Conservation (phyloP, 2,329 filamentous ascomycete genomes). For the Penicillium thymicola region DNA sequence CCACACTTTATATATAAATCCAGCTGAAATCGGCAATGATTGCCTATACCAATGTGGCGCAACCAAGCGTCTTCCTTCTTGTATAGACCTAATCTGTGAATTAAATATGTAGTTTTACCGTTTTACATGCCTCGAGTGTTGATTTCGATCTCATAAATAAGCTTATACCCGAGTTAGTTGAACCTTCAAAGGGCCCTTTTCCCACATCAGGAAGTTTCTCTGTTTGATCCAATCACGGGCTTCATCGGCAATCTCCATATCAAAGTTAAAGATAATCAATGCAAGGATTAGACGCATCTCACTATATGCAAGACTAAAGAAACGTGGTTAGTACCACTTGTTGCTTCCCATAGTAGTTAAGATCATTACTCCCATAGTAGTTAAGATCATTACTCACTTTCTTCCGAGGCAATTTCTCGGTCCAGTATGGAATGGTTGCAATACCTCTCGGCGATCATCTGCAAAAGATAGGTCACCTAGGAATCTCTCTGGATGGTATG, state of each 20-base stretch:
- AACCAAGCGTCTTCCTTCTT: no score
- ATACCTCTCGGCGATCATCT: slow-evolving; percentile 41
- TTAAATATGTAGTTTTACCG: no score
- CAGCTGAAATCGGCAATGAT: no score
- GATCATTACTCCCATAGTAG: slow-evolving; percentile 19
- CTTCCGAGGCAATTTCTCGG: slow-evolving; percentile 52
- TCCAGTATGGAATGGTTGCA: slow-evolving; percentile 51
- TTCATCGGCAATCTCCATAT: slow-evolving; percentile 43
- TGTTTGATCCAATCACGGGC: slow-evolving; percentile 15
- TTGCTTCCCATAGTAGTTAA: no score
- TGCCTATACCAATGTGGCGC: no score
- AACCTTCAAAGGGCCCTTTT: no score
- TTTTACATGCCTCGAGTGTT: no score
- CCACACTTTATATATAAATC: no score
- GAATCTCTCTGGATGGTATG: no score
- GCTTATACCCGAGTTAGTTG: slow-evolving; percentile 27
- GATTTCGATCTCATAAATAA: neutral
- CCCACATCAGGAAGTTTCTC: no score
- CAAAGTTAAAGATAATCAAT: slow-evolving; percentile 48
- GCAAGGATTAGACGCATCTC: slow-evolving; percentile 52
- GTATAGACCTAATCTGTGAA: no score
- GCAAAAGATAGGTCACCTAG: no score
- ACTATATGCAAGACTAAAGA: slow-evolving; percentile 47
- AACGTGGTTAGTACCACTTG: neutral
- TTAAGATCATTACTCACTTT: slow-evolving; percentile 40